A percentile compares a stretch with the other conserved stretches of the same genome.
Evolutionary conservation across 2,329 filamentous ascomycete genomes (phyloP).

Genomic region (Fusarium denticulatum): DNA sequence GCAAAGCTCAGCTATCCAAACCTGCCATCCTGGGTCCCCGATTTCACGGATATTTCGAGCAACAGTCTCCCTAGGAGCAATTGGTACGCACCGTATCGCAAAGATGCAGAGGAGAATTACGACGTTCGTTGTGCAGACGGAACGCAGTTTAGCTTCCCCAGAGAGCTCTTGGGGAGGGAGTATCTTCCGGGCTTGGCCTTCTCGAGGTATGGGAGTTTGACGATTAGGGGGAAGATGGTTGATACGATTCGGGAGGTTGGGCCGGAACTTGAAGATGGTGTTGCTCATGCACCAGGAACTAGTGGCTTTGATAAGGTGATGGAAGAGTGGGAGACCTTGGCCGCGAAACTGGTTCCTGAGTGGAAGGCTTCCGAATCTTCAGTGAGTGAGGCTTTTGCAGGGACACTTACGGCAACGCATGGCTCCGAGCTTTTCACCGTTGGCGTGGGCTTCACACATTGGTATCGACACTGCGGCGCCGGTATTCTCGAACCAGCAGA

Average conservation of each 20-base stretch:
- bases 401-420: not conserved
- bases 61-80: fast-evolving
- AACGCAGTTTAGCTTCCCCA: not conserved
- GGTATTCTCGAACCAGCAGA: not conserved
- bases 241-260: not conserved
- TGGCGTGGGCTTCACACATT: not conserved
- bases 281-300: not conserved
- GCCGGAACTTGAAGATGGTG: not conserved
- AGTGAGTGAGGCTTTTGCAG: not conserved
- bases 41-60: not conserved
- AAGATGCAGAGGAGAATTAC: not conserved
- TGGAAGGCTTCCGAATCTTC: not conserved
- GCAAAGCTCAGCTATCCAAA: not conserved
- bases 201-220: not conserved
- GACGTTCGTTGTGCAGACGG: not conserved
- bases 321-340: not conserved
- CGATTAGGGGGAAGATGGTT: slow-evolving; percentile 2
- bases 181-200: not conserved
- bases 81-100: not conserved
- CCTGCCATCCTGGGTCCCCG: slow-evolving; percentile 22
- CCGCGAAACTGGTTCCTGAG: not conserved
- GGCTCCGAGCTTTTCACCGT: fast-evolving
- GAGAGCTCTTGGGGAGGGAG: fast-evolving
- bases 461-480: slow-evolving; percentile 21
- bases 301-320: not conserved